A percentile compares a stretch with the other conserved stretches of the same genome.
These are phyloP conservation scores for Tetrapisispora fleetii DNA, from an alignment of 805 yeast species.

Conservation along the genomic window DNA sequence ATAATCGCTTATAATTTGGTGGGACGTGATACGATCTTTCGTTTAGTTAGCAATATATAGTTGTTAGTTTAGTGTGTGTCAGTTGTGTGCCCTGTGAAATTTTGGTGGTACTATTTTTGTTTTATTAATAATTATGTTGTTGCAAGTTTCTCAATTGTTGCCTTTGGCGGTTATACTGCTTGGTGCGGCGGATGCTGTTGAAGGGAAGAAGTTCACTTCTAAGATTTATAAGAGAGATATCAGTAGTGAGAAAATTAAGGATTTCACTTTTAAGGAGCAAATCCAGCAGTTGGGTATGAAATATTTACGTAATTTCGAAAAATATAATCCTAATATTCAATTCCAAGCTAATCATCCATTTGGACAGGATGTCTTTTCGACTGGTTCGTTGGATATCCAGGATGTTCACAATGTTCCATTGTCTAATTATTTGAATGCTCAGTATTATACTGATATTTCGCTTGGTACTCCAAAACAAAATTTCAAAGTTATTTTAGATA, in stretches of 20 bases:
- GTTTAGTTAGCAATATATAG: too few relatives aligned
- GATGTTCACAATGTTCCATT: slow-evolving; percentile 69
- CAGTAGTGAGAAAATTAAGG: slow-evolving; percentile 38
- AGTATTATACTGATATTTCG: slow-evolving; percentile 84
- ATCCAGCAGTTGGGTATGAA: slow-evolving; percentile 50
- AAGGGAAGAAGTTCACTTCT: slow-evolving; percentile 46
- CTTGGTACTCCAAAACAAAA: slow-evolving; percentile 90
- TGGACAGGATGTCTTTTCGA: slow-evolving; percentile 4
- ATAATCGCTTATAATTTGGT: too few relatives aligned
- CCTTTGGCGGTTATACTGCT: slow-evolving; percentile 24
- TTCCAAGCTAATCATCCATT: slow-evolving; percentile 20
- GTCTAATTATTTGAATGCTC: slow-evolving; percentile 91
- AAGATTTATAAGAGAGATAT: slow-evolving; percentile 50
- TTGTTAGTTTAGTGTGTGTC: too few relatives aligned
- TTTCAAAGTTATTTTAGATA: slow-evolving; percentile 90
- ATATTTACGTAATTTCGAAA: slow-evolving; percentile 43
- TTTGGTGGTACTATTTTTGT: too few relatives aligned
- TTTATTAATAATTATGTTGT: background rate
- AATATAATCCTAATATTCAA: slow-evolving; percentile 34
- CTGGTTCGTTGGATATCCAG: slow-evolving; percentile 3
- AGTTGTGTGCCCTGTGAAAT: too few relatives aligned
- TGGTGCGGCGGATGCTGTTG: slow-evolving; percentile 23
- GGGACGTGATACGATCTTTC: too few relatives aligned
- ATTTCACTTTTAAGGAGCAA: slow-evolving; percentile 42
- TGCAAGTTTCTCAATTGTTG: slow-evolving; percentile 8